Evolutionary conservation across 495 filamentous ascomycete genomes (phyloP).

Genomic region (Penicillium steckii): DNA sequence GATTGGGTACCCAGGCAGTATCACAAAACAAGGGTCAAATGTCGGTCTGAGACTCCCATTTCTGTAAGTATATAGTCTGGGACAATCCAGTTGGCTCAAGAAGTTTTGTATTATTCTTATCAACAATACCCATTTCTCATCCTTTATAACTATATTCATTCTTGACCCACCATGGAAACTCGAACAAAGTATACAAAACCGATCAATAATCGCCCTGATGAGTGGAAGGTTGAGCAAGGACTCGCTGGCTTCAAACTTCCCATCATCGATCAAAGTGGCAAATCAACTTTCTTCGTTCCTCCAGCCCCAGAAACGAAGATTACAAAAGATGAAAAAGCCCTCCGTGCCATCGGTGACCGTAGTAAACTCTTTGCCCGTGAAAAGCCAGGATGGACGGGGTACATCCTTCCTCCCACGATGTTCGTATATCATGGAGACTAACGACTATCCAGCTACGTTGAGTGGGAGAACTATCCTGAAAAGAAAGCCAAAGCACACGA

Average conservation of each 20-base stretch:
- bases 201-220: slow-evolving; percentile 42
- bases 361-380: slow-evolving; percentile 35
- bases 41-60: slow-evolving; percentile 5
- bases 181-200: slow-evolving; percentile 5
- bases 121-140: neutral
- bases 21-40: slow-evolving; percentile 1
- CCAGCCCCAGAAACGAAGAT: slow-evolving; percentile 16
- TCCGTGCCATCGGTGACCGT: slow-evolving; percentile 33
- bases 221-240: slow-evolving; percentile 56
- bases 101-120: neutral
- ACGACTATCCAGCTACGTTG: slow-evolving; percentile 46
- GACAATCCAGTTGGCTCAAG: neutral
- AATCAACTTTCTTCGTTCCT: slow-evolving; percentile 20
- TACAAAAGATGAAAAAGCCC: slow-evolving; percentile 35
- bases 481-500: slow-evolving; percentile 58
- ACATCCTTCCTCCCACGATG: no score
- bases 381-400: slow-evolving; percentile 36
- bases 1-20: neutral
- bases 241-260: slow-evolving; percentile 43
- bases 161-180: neutral
- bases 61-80: neutral
- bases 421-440: neutral
- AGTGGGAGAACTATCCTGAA: slow-evolving; percentile 69
- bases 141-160: neutral
- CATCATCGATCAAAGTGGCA: slow-evolving; percentile 45